Base-by-base conservation (phyloP, 2,329 filamentous ascomycete species). In the Penicillium sclerotiorum region DNA sequence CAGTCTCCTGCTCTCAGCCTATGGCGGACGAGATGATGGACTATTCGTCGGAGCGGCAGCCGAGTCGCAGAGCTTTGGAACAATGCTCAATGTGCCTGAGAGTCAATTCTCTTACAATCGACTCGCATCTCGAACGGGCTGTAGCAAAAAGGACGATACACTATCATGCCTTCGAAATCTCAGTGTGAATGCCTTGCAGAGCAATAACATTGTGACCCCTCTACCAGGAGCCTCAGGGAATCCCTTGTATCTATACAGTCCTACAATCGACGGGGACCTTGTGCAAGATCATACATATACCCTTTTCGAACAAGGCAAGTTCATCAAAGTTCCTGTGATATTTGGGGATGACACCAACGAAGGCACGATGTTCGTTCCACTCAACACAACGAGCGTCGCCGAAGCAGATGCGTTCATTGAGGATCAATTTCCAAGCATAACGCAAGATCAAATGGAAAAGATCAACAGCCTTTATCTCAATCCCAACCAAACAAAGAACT, bases 341-440 rank as follows among this genome's bases (percentile, higher is more conserved):
- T 79, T 78, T 56, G 81, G 82, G 44, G 78, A 82, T 56, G 80
- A 80, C 65, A 83, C 81, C 4, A 83, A 89, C 65, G 86, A 85
- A 67, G 86, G 86, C 28, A 86, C 84, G 0, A 67, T 78, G 4
- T 88, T 87, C 62, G 77, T 80, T 0, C 82, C 84, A 0, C 63
- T 66, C 17, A 68, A 64, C 23, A 78, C 80, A 1, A 70, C 73
- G 32, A 81, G 72, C 18, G 60, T 76, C 3, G 67, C 63, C 2
- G 68, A 80, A 23, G 79, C 79, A 58, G 74, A 84, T 60, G 67
- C 64, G 2, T 88, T 85, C 61, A 66, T 88, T 3, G 73, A 77
- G 38, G 67, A 78, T 48, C 80, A 88, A 54, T 87, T 82, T 55
- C 81, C 84, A 0, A 73, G 71, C 21, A 67, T 89, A 11, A 80